Evolutionary conservation across 2,329 filamentous ascomycete species (phyloP).

Genomic region (Ascosphaera apis): DNA sequence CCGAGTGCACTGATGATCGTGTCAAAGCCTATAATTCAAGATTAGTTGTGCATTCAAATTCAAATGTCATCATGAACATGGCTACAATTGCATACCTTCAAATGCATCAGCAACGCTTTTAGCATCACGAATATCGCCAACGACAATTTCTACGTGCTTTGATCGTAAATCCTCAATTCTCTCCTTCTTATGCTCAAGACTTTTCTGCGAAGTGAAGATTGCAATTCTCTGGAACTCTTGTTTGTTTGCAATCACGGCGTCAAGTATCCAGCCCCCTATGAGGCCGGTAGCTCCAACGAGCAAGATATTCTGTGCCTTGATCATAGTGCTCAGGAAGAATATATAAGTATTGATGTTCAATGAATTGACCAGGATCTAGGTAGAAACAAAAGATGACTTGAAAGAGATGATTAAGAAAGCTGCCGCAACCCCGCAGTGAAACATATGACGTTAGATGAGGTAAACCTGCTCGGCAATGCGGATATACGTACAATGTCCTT

Average conservation of each 20-base stretch:
- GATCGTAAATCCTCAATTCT: slow-evolving; percentile 25
- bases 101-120: slow-evolving; percentile 34
- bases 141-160: slow-evolving; percentile 29
- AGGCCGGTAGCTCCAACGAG: slow-evolving; percentile 30
- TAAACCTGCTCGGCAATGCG: too few relatives aligned
- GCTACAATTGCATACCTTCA: slow-evolving; percentile 14
- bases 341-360: too few relatives aligned
- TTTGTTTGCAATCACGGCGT: slow-evolving; percentile 25
- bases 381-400: too few relatives aligned
- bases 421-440: too few relatives aligned
- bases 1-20: slow-evolving; percentile 44
- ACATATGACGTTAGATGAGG: too few relatives aligned
- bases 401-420: too few relatives aligned
- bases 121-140: slow-evolving; percentile 31
- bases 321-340: too few relatives aligned
- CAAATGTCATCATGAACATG: background rate
- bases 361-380: too few relatives aligned
- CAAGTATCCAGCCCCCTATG: slow-evolving; percentile 29
- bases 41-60: background rate
- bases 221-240: slow-evolving; percentile 26
- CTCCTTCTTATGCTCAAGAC: slow-evolving; percentile 26
- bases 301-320: slow-evolving; percentile 21
- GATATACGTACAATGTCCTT: too few relatives aligned
- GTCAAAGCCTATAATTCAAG: slow-evolving; percentile 26
- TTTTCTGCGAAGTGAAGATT: slow-evolving; percentile 33